Conservation (phyloP, 768 basidiomycete species). For the Hortiboletus campestris region DNA sequence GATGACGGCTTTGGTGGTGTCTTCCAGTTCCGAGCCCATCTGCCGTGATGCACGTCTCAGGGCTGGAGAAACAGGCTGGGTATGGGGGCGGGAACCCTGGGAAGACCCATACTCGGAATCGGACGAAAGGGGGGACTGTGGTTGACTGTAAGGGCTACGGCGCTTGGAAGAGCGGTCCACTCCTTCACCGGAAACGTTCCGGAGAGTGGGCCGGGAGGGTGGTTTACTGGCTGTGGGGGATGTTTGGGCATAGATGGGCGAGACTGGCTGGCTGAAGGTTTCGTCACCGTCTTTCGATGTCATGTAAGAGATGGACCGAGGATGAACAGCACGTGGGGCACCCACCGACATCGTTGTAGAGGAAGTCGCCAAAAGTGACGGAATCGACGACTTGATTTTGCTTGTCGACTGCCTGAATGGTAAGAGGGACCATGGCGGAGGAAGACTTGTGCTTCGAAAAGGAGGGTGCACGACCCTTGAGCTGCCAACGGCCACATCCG, state of each 20-base stretch:
- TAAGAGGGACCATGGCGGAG: constrained; percentile 49
- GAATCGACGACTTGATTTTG: constrained; percentile 57
- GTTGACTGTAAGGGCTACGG: constrained; percentile 38
- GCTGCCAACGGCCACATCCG: constrained; percentile 57
- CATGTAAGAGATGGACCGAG: neutral
- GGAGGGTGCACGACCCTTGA: constrained; percentile 60
- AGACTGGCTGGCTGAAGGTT: neutral
- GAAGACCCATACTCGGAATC: constrained; percentile 36
- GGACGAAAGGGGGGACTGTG: constrained; percentile 42
- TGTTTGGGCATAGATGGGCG: neutral
- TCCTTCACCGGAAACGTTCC: constrained; percentile 24
- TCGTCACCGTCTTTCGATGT: constrained; percentile 8
- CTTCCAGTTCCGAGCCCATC: constrained; percentile 34
- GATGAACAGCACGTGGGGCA: neutral
- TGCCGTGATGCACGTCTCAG: constrained; percentile 26
- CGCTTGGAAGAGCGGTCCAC: constrained; percentile 34
- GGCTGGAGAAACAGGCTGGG: constrained; percentile 7
- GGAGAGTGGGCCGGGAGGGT: constrained; percentile 25
- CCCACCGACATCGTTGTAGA: constrained; percentile 53
- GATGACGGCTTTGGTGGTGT: constrained; percentile 50
- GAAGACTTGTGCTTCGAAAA: constrained; percentile 40
- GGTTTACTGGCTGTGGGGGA: neutral
- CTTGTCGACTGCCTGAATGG: constrained; percentile 60
- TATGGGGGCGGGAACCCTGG: constrained; percentile 19
- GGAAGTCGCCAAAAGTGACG: constrained; percentile 69